Conservation (phyloP, 148 eudicot genomes). For the Rhododendron mucronatum region DNA sequence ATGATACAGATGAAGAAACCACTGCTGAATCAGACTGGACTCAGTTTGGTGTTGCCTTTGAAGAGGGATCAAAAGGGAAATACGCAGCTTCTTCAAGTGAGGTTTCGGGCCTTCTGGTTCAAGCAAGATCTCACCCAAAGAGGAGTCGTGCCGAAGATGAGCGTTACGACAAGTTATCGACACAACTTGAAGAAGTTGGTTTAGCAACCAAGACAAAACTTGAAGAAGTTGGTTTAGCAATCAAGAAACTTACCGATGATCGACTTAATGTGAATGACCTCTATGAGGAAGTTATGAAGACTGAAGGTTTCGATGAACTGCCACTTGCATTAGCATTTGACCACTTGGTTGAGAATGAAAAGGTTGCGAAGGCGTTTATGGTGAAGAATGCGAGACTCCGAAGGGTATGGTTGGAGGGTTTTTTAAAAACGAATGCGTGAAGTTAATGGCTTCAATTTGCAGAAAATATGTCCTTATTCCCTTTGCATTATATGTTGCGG, state of each 20-base stretch:
- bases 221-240: background rate
- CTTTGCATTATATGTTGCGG: background rate
- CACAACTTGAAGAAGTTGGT: background rate
- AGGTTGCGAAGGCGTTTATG: background rate
- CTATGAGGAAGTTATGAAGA: no score
- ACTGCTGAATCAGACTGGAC: background rate
- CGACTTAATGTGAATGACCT: no score
- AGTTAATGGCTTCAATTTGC: background rate
- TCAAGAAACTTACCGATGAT: no score
- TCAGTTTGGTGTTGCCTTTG: no score
- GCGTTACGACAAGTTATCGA: background rate
- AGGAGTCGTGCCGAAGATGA: background rate
- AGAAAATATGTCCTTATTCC: background rate
- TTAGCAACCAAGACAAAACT: no score
- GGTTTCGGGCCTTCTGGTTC: no score
- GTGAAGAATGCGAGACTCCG: conserved; percentile 14
- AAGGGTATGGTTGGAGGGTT: conserved; percentile 15
- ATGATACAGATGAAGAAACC: background rate
- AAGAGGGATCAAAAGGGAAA: background rate
- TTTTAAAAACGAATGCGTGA: background rate
- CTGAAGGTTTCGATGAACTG: no score
- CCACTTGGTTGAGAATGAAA: background rate
- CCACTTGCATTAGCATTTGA: background rate
- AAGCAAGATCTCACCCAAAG: background rate
- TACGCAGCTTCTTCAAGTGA: background rate